These are phyloP conservation scores for Discostella stelligeroides DNA, from an alignment of 108 stramenopile genomes.

Conservation along the genomic window DNA sequence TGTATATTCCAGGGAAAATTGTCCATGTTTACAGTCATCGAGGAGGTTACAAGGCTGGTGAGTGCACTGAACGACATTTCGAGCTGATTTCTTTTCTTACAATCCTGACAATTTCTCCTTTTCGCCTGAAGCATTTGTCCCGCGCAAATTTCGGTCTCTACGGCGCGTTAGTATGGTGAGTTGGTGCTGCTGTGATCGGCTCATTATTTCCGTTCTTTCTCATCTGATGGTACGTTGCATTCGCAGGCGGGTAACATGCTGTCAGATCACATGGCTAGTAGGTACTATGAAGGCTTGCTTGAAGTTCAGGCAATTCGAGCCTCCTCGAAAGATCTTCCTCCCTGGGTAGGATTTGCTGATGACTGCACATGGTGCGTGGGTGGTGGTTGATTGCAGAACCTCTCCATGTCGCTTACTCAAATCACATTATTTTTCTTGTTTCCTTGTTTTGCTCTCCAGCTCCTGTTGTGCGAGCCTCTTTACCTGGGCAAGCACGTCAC, in stretches of 20 bases:
- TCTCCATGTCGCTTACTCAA: too few relatives aligned
- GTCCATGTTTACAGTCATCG: slow-evolving; percentile 92
- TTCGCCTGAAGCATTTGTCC: slow-evolving; percentile 56
- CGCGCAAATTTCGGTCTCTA: slow-evolving; percentile 75
- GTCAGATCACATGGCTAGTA: slow-evolving; percentile 77
- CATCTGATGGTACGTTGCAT: too few relatives aligned
- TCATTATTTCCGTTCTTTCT: too few relatives aligned
- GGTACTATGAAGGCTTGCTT: slow-evolving; percentile 87
- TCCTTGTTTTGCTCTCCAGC: too few relatives aligned
- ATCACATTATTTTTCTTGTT: neutral
- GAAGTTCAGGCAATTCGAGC: slow-evolving; percentile 82
- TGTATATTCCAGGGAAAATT: slow-evolving; percentile 93
- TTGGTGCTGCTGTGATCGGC: too few relatives aligned
- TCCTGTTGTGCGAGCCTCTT: slow-evolving; percentile 90
- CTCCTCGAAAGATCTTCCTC: slow-evolving; percentile 75
- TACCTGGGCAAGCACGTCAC: slow-evolving; percentile 94
- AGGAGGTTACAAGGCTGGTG: slow-evolving; percentile 80
- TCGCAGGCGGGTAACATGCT: slow-evolving; percentile 85
- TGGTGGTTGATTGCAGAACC: too few relatives aligned
- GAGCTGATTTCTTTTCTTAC: neutral
- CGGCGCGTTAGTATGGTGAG: slow-evolving; percentile 72
- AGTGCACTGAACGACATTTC: neutral
- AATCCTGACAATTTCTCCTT: slow-evolving; percentile 6
- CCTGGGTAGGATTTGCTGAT: slow-evolving; percentile 91
- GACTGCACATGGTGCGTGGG: slow-evolving; percentile 70